Conservation (phyloP, 371 early-diverging fungal genomes). For the Syncephalis fuscata region DNA sequence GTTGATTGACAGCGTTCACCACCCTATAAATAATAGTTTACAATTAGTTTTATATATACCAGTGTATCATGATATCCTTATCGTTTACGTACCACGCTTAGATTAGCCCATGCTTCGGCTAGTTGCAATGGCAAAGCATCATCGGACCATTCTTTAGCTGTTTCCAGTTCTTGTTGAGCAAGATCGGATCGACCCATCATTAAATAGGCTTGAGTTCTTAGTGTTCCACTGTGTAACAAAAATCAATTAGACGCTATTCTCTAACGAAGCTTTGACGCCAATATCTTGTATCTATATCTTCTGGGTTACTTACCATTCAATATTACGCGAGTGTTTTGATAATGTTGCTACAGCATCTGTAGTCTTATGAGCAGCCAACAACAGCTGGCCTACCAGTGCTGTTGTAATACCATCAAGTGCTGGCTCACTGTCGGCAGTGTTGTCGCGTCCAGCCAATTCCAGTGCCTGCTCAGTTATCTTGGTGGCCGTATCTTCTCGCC, state of each 20-base stretch:
- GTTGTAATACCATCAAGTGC: too few species aligned
- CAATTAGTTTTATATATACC: conserved; percentile 2
- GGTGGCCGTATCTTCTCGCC: too few species aligned
- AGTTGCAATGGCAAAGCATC: conserved; percentile 83
- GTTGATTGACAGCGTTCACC: conserved; percentile 76
- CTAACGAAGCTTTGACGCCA: too few species aligned
- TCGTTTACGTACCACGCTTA: conserved; percentile 34
- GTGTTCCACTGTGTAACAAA: conserved; percentile 31
- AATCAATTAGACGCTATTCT: too few species aligned
- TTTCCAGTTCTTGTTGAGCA: conserved; percentile 62
- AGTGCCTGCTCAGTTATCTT: too few species aligned
- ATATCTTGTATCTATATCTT: not conserved
- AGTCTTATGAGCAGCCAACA: too few species aligned
- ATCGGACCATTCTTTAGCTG: conserved; percentile 70
- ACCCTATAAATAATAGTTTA: conserved; percentile 25
- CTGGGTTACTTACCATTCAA: not conserved
- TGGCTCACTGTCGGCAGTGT: too few species aligned
- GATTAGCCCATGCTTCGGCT: conserved; percentile 73
- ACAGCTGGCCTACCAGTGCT: too few species aligned
- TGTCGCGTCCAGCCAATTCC: too few species aligned
- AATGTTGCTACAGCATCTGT: not conserved
- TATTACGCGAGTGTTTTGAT: not conserved
- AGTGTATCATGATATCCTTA: not conserved
- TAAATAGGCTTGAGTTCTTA: conserved; percentile 64
- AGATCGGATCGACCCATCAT: conserved; percentile 70